These are phyloP conservation scores for Torrubiellomyces zombiae DNA, from an alignment of 2,329 filamentous ascomycete genomes.

Conservation along the genomic window DNA sequence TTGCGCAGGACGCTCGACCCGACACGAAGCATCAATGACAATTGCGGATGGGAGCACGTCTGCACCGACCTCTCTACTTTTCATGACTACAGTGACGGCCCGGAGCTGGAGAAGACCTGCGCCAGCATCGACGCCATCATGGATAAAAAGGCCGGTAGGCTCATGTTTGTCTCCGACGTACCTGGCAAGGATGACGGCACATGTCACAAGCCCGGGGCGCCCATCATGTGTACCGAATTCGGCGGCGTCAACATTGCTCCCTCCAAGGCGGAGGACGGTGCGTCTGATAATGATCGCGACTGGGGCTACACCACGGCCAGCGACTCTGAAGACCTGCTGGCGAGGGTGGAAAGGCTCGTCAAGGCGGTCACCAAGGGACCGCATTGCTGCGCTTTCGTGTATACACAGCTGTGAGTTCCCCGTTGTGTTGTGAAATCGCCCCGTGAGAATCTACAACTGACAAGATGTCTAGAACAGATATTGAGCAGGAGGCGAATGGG, in stretches of 20 bases:
- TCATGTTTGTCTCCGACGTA: slow-evolving; percentile 36
- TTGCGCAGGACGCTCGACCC: slow-evolving; percentile 34
- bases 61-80: slow-evolving; percentile 47
- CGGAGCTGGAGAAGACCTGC: slow-evolving; percentile 37
- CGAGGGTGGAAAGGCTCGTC: slow-evolving; percentile 39
- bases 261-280: slow-evolving; percentile 16
- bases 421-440: neutral
- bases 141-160: slow-evolving; percentile 29
- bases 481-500: slow-evolving; percentile 54
- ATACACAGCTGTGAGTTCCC: slow-evolving; percentile 42
- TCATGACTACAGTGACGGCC: slow-evolving; percentile 48
- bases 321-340: slow-evolving; percentile 41
- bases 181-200: slow-evolving; percentile 27
- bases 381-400: slow-evolving; percentile 45
- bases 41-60: slow-evolving; percentile 57
- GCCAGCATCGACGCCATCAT: slow-evolving; percentile 35
- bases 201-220: slow-evolving; percentile 34
- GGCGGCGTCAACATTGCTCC: slow-evolving; percentile 51
- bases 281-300: slow-evolving; percentile 27
- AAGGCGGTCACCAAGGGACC: slow-evolving; percentile 40
- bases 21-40: slow-evolving; percentile 50
- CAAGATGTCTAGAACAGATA: slow-evolving; percentile 25
- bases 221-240: slow-evolving; percentile 51
- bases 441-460: slow-evolving; percentile 3
- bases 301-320: slow-evolving; percentile 55